Evolutionary conservation across 2,329 filamentous ascomycete genomes (phyloP), one percentile per base, ranked within the genome.

Genomic region (Botrytis galanthina): DNA sequence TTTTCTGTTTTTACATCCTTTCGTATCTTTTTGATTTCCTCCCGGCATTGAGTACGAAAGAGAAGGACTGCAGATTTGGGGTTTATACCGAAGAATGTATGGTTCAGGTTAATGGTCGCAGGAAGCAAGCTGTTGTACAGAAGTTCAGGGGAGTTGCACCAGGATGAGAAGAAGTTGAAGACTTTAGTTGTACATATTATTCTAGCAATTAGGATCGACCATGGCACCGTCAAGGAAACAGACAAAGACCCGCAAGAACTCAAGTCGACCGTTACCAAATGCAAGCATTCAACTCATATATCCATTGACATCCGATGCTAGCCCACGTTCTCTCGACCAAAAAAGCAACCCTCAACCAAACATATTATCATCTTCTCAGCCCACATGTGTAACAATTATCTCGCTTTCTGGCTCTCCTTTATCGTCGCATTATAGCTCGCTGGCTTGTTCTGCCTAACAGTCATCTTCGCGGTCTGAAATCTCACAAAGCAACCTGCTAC

Each of bases 21-120:
- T 94, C 92, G 75, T 98, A 96, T 84, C 87, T 91, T 79, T 86
- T 97, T 81, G 95, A 98, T 83, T 89, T 98, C 72, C 87, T 92
- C 76, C 95, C 95, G 0, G 93, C 93, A 46, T 48, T 72, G 16
- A 39, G 14, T 37, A 59, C 71, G 62, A 72, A 69, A 72, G 37
- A 37, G 4, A 69, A 61, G 63, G 63, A 61, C n/a, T 39, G 54
- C 37, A 72, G 71, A 22, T 72, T 69, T 60, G 71, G 62, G 8
- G 39, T 42, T 46, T 72, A 48, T 42, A 29, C 37, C 26, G 62
- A 68, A 68, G 71, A 68, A 48, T 35, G 39, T 29, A 59, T 60
- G 63, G 63, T 57, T 9, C 66, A 72, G 16, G 54, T 60, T 16
- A 48, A 60, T 61, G 63, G 51, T 26, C 35, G 22, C 18, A 67